Base-by-base conservation (phyloP, 257 asterid genomes). In the Fraxinus cuspidata region DNA sequence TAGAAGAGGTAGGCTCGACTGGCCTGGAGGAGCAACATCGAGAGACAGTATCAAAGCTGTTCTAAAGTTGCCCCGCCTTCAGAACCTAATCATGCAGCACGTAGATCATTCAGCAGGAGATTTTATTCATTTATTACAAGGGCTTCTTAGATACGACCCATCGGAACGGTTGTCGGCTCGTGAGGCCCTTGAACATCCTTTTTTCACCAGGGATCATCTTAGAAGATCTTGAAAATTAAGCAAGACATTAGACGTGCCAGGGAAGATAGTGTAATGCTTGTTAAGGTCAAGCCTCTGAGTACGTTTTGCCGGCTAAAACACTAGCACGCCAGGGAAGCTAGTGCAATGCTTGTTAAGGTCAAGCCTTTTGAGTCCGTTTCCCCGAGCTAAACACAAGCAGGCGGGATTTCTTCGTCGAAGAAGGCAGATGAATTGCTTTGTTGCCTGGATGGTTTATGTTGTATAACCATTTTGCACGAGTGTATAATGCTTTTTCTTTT, bases 21-120 rank as follows among this genome's bases (percentile, higher is more conserved):
- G 97, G 97, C 98, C 98, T 0, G 98, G 90, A 60, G 97, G 97
- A 10, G 97, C 97, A 1, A 35, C 94, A 8, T 90, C 97, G 11
- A 88, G 98, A 42, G 98, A 92, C 1, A 91, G 97, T 71, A 91
- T 92, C 3, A 94, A 80, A 84, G 88, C 95, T 28, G 98, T 94
- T 29, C 21, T 81, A 53, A 94, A 94, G 86, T 51, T 94, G 73
- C 93, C 92, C 19, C 85, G 97, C 9, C 94, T 94, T 42, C 97
- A 88, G 86, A 94, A 94, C 83, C 77, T 92, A 56, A 84, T 94
- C 7, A 94, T 94, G 98, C 94, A 92, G 72, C 95, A 89, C 19
- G 98, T 94, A n/a, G 98, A 94, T 77, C 97, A 94, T 81, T 94
- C 97, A 0, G 98, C 96, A 0, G 98, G 98, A 2, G 98, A 94